Evolutionary conservation across 2,329 filamentous ascomycete genomes (phyloP).

Genomic region (Verticillium longisporum): DNA sequence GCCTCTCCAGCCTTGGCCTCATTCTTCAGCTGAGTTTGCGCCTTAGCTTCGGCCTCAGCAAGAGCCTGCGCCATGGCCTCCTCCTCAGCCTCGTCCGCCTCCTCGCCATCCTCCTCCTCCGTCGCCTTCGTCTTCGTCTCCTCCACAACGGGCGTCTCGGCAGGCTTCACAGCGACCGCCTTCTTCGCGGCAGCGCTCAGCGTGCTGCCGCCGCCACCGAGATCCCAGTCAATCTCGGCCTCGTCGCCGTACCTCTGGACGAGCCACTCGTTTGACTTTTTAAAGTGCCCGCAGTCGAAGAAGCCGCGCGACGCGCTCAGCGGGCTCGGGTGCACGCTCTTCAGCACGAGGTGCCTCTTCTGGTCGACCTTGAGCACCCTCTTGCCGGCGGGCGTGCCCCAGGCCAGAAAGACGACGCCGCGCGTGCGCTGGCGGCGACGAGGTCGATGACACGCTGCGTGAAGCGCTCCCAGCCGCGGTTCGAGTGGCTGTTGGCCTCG

Average conservation of each 20-base stretch:
- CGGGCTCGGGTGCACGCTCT: conserved; percentile 89
- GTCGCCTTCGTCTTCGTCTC: conserved; percentile 8
- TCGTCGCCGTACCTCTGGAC: conserved; percentile 69
- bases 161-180: conserved; percentile 5
- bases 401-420: conserved; percentile 92
- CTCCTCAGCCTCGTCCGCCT: conserved; percentile 6
- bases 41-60: not conserved
- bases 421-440: conserved; percentile 65
- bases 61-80: conserved; percentile 1
- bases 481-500: conserved; percentile 77
- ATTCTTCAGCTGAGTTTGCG: conserved; percentile 4
- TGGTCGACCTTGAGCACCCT: conserved; percentile 68
- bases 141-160: conserved; percentile 9
- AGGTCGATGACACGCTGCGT: conserved; percentile 89
- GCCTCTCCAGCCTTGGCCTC: too few relatives aligned
- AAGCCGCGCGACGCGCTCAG: conserved; percentile 78
- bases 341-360: conserved; percentile 72
- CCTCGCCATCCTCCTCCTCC: conserved; percentile 3
- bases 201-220: conserved; percentile 22
- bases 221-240: conserved; percentile 78
- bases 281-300: conserved; percentile 77
- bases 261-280: conserved; percentile 80
- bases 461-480: conserved; percentile 86
- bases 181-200: conserved; percentile 6
- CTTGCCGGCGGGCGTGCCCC: conserved; percentile 81